phyloP scores from a whole-genome alignment of 441 rosid species.

The Hura crepitans region DNA sequence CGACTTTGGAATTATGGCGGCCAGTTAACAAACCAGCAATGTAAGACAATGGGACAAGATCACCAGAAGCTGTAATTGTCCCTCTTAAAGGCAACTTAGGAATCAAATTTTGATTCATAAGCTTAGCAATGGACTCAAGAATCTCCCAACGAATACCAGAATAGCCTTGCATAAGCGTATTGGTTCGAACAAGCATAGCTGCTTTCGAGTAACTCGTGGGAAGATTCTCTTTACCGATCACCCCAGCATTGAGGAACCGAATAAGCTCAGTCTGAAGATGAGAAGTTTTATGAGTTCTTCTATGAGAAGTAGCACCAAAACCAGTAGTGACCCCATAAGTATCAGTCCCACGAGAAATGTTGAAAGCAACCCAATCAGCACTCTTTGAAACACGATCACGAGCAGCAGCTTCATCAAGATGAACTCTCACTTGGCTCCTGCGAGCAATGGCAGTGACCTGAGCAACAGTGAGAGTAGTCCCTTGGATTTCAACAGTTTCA shows the following conservation, averaged over 20 bases:
- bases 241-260: slow-evolving; percentile 40
- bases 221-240: slow-evolving; percentile 33
- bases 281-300: slow-evolving; percentile 35
- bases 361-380: slow-evolving; percentile 39
- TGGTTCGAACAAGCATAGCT: slow-evolving; percentile 34
- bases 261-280: slow-evolving; percentile 45
- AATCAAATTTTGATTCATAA: slow-evolving; percentile 36
- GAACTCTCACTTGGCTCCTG: slow-evolving; percentile 19
- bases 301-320: slow-evolving; percentile 40
- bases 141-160: slow-evolving; percentile 42
- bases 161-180: slow-evolving; percentile 37
- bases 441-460: slow-evolving; percentile 39
- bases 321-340: slow-evolving; percentile 47
- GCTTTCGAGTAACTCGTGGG: slow-evolving; percentile 29
- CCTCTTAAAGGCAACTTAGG: slow-evolving; percentile 39
- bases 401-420: slow-evolving; percentile 29
- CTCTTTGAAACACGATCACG: slow-evolving; percentile 33
- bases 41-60: slow-evolving; percentile 39
- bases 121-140: slow-evolving; percentile 31
- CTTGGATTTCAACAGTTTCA: slow-evolving; percentile 32
- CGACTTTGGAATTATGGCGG: slow-evolving; percentile 33
- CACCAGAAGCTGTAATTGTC: slow-evolving; percentile 41
- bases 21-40: slow-evolving; percentile 38
- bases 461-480: slow-evolving; percentile 39
- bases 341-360: slow-evolving; percentile 34